Base-by-base conservation (phyloP, 306 rosid species). In the Comarum palustre region DNA sequence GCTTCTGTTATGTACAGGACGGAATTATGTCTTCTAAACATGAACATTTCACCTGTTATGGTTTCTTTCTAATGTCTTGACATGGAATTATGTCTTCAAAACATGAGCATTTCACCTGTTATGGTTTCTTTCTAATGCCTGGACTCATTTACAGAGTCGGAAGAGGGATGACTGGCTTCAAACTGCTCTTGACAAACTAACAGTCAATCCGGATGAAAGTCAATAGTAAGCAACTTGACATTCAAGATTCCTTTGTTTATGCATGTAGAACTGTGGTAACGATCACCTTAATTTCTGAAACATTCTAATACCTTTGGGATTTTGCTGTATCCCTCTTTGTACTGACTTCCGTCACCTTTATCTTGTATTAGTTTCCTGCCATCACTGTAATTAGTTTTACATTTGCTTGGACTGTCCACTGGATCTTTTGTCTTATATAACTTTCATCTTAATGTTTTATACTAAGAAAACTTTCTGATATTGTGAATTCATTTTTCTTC, bases 91-190 rank as follows among this genome's bases (percentile, higher is more conserved):
- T 51, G 48, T 14, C 20, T 34, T 34, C 36, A 20, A 70, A 70
- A 70, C 63, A 19, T 2, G 41, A 54, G 8, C 0, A 4, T 17
- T 38, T 41, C 75, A 36, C 24, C 41, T 57, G 13, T 24, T 70
- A 0, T 54, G 51, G 52, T 36, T 15, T 71, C 17, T 8, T 71
- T 57, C 54, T 57, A 24, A 72, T 25, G n/a, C 16, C 15, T 72
- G 42, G 75, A 17, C 12, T 71, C 54, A 57, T 72, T 9, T 47
- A 27, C 67, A 57, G 75, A 72, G 57, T 72, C 43, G 27, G 75
- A 58, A 58, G 75, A 72, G 57, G 68, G 67, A 58, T 72, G 75
- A 72, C 43, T 42, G 68, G 20, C 42, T 72, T 72, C 31, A 38
- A 38, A 22, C 17, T 15, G 51, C 66, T 42, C 68, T 52, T 4